phyloP scores from a whole-genome alignment of 2,329 filamentous ascomycete species.

The Trichoderma oligosporum region DNA sequence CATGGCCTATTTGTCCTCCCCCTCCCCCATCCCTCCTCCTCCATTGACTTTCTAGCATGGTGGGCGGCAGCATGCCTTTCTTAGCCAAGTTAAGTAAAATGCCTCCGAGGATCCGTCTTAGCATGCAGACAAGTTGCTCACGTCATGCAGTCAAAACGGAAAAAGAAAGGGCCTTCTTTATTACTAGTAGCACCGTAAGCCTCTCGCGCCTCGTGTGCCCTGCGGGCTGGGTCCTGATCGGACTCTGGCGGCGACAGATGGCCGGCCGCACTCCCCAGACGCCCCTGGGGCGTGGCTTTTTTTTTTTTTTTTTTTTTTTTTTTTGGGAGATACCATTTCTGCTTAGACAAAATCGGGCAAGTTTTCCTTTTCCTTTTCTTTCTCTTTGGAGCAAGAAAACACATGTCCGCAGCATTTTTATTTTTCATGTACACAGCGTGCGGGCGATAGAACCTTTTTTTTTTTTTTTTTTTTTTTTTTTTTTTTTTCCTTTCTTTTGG shows the following conservation, averaged over 20 bases:
- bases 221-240: slow-evolving; percentile 6
- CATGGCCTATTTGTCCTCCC: neutral
- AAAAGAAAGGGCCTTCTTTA: neutral
- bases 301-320: too few species aligned
- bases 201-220: slow-evolving; percentile 6
- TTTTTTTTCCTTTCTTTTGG: too few species aligned
- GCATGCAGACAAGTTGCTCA: slow-evolving; percentile 18
- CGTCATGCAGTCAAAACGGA: slow-evolving; percentile 15
- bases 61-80: slow-evolving; percentile 8
- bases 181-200: too few species aligned
- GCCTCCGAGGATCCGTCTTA: slow-evolving; percentile 11
- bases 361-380: too few species aligned
- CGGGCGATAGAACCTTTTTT: too few species aligned
- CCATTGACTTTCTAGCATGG: neutral
- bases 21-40: neutral
- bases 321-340: too few species aligned
- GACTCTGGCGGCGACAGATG: slow-evolving; percentile 17
- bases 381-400: too few species aligned
- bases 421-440: too few species aligned
- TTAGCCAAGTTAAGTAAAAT: slow-evolving; percentile 13
- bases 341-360: too few species aligned
- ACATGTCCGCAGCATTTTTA: too few species aligned
- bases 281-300: slow-evolving; percentile 1
- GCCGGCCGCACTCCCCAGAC: slow-evolving; percentile 2
- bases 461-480: too few species aligned